Evolutionary conservation across 108 stramenopile genomes (phyloP).

Genomic region (Nitzschia inconspicua): DNA sequence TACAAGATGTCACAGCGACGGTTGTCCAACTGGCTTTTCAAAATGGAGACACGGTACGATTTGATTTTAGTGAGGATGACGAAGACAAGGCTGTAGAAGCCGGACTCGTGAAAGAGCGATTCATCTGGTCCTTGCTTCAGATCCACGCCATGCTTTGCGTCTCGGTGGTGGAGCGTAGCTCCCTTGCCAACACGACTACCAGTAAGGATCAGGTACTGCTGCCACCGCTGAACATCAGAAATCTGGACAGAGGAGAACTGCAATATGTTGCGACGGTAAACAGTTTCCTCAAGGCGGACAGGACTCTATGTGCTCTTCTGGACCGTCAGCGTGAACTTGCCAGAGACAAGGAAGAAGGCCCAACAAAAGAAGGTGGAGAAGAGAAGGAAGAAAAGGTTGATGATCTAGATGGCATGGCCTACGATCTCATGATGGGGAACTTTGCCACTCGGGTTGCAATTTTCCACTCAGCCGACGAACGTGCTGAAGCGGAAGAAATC

Average conservation of each 20-base stretch:
- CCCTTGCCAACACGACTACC: conserved; percentile 33
- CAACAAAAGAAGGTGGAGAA: conserved; percentile 34
- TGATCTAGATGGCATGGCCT: conserved; percentile 64
- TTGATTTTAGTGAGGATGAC: conserved; percentile 65
- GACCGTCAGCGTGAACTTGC: conserved; percentile 68
- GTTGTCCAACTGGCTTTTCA: conserved; percentile 68
- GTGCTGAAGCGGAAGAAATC: conserved; percentile 78
- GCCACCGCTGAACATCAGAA: conserved; percentile 71
- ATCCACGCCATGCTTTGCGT: conserved; percentile 86
- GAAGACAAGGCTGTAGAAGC: conserved; percentile 52
- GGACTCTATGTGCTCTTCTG: conserved; percentile 55
- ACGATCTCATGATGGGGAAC: conserved; percentile 89
- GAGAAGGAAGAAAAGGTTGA: conserved; percentile 54
- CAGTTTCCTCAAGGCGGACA: conserved; percentile 61
- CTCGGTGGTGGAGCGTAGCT: conserved; percentile 69
- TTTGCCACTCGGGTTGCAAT: conserved; percentile 69
- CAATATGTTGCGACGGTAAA: conserved; percentile 83
- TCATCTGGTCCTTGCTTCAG: conserved; percentile 81
- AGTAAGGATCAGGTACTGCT: conserved; percentile 31
- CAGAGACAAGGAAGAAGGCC: conserved; percentile 20
- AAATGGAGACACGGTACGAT: conserved; percentile 74
- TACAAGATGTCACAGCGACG: conserved; percentile 66
- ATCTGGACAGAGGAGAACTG: conserved; percentile 76
- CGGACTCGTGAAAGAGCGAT: conserved; percentile 66
- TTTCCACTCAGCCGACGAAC: conserved; percentile 73